Conservation (phyloP, 768 basidiomycete genomes). For the Kwoniella europaea region DNA sequence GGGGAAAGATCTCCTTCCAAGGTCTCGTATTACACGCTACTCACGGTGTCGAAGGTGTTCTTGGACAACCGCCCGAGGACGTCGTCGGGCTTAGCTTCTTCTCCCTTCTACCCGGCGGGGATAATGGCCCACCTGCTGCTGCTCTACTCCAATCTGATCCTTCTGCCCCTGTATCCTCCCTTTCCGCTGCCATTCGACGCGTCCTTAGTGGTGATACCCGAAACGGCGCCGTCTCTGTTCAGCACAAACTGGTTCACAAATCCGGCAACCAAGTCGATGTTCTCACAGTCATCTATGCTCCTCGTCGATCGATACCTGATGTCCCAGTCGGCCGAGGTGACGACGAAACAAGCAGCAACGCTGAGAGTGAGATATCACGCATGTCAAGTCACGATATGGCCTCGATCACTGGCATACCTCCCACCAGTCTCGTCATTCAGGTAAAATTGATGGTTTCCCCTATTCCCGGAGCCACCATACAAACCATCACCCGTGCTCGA, state of each 20-base stretch:
- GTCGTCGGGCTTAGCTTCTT: conserved; percentile 58
- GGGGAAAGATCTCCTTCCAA: conserved; percentile 60
- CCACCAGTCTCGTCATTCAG: conserved; percentile 52
- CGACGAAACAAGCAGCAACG: conserved; percentile 14
- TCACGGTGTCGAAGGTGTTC: conserved; percentile 47
- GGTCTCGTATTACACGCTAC: conserved; percentile 60
- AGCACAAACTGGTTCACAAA: conserved; percentile 53
- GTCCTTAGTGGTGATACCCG: conserved; percentile 41
- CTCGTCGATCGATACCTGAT: conserved; percentile 18
- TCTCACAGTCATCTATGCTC: conserved; percentile 55
- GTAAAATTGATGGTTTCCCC: conserved; percentile 40
- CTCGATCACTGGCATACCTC: conserved; percentile 29
- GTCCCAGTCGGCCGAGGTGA: conserved; percentile 1
- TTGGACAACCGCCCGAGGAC: conserved; percentile 53
- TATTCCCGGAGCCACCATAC: conserved; percentile 3
- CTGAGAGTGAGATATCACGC: conserved; percentile 13
- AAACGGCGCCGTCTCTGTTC: conserved; percentile 43
- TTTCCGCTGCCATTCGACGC: conserved; percentile 47
- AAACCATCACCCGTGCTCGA: conserved; percentile 29
- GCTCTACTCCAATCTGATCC: conserved; percentile 26
- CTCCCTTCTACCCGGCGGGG: conserved; percentile 51
- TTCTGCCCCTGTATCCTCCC: conserved; percentile 33
- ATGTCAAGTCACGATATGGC: conserved; percentile 19
- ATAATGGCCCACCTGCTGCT: conserved; percentile 42
- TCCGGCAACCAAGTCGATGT: conserved; percentile 55